These are phyloP conservation scores for Periconia sp. DNA, from an alignment of 2,329 filamentous ascomycete genomes.

Conservation along the genomic window DNA sequence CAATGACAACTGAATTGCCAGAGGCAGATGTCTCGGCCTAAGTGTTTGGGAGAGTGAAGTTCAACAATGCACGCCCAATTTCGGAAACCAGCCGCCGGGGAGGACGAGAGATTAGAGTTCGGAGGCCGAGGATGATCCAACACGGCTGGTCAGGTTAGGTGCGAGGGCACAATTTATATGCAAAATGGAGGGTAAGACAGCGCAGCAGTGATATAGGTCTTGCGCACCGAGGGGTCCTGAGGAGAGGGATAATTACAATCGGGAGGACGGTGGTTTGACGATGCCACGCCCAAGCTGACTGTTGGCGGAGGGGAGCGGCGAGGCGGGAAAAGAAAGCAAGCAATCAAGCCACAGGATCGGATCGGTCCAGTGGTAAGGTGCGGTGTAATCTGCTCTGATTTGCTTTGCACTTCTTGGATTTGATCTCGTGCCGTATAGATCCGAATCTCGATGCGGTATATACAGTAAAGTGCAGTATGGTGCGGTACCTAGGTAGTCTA, in stretches of 20 bases:
- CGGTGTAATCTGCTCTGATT: neutral
- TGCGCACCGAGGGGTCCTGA: neutral
- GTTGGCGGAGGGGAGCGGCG: neutral
- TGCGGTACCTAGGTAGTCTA: neutral
- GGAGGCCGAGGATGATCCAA: neutral
- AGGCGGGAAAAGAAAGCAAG: neutral
- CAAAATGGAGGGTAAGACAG: neutral
- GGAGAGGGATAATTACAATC: neutral
- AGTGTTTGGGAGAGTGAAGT: neutral
- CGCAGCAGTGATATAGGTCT: neutral
- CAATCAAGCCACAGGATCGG: neutral
- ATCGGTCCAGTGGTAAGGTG: neutral
- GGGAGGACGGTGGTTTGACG: neutral
- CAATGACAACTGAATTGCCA: neutral
- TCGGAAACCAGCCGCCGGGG: conserved; percentile 13
- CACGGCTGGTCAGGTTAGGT: neutral
- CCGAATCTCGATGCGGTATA: neutral
- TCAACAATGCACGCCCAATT: conserved; percentile 13
- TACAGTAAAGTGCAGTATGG: neutral
- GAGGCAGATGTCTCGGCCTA: conserved; percentile 1
- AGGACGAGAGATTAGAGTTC: conserved; percentile 1
- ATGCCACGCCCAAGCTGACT: neutral
- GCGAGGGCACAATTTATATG: neutral
- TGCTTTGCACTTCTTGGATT: neutral
- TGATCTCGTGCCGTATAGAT: neutral